Conservation (phyloP, 768 basidiomycete genomes). For the Serendipita sp. region DNA sequence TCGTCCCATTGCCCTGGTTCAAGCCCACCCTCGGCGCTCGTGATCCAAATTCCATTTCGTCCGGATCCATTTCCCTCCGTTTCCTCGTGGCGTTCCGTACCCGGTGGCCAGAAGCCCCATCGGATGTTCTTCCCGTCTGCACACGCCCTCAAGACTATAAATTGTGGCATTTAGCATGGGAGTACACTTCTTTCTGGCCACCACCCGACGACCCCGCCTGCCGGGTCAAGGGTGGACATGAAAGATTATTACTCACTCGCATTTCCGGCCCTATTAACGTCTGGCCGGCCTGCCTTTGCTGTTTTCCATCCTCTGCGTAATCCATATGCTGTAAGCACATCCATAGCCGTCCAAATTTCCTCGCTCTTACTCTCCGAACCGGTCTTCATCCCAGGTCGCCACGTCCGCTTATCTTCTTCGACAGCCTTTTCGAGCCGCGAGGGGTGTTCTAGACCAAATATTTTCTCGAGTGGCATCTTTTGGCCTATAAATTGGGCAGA, state of each 20-base stretch:
- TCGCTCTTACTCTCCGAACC: conserved; percentile 13
- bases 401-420: conserved; percentile 55
- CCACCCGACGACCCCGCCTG: too few species aligned
- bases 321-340: conserved; percentile 67
- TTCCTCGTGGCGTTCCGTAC: conserved; percentile 10
- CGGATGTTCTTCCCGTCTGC: conserved; percentile 55
- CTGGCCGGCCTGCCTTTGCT: conserved; percentile 78
- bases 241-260: conserved; percentile 40
- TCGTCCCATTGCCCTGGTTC: neutral
- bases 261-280: conserved; percentile 79
- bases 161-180: neutral
- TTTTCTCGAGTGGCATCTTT: conserved; percentile 59
- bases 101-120: conserved; percentile 81
- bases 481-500: conserved; percentile 57
- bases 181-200: neutral
- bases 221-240: neutral
- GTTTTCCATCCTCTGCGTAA: conserved; percentile 68
- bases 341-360: conserved; percentile 65
- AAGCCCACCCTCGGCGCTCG: neutral
- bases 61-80: conserved; percentile 9
- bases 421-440: conserved; percentile 17
- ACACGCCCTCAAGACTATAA: conserved; percentile 57
- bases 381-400: conserved; percentile 36
- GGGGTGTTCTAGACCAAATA: conserved; percentile 45
- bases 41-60: neutral